Percentiles rank a stretch among this genome's conserved stretches.
phyloP scores from a whole-genome alignment of 2,329 filamentous ascomycete genomes.

The Proliferodiscus dingleyae region DNA sequence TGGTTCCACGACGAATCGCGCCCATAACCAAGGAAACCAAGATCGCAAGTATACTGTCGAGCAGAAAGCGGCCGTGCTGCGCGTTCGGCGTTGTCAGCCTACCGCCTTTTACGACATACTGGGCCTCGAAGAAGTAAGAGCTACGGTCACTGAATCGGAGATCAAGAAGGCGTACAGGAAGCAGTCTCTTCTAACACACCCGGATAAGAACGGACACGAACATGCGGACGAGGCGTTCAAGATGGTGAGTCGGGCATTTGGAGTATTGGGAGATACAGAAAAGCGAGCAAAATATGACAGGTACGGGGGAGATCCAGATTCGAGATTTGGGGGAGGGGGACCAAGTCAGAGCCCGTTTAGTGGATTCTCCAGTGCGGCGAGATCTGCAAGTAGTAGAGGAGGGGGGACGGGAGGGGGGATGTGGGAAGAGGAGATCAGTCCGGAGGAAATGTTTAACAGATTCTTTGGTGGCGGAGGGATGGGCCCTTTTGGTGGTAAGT shows the following conservation, averaged over 20 bases:
- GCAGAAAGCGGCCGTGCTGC: constrained; percentile 85
- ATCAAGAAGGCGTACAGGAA: constrained; percentile 99
- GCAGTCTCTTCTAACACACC: constrained; percentile 88
- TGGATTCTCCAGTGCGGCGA: constrained; percentile 46
- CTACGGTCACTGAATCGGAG: constrained; percentile 69
- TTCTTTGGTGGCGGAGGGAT: constrained; percentile 74
- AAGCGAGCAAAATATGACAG: constrained; percentile 86
- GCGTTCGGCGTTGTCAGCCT: constrained; percentile 76
- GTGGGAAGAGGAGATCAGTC: constrained; percentile 90
- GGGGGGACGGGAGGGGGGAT: constrained; percentile 45
- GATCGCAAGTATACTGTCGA: constrained; percentile 76
- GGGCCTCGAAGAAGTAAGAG: constrained; percentile 59
- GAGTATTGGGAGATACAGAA: constrained; percentile 86
- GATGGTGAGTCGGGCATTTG: constrained; percentile 91
- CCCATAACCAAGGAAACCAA: constrained; percentile 53
- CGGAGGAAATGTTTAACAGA: constrained; percentile 92
- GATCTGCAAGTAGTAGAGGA: constrained; percentile 28
- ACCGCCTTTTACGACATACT: constrained; percentile 97
- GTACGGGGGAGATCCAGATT: constrained; percentile 89
- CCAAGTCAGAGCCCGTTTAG: constrained; percentile 60
- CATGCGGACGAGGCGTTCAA: constrained; percentile 98
- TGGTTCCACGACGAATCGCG: constrained; percentile 36
- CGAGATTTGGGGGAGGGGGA: constrained; percentile 63
- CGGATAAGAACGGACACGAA: constrained; percentile 96
- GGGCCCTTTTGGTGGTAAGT: constrained; percentile 43